Evolutionary conservation across 352 stramenopile genomes (phyloP), one percentile per base, ranked within the genome.

Genomic region (Lagenidium giganteum): DNA sequence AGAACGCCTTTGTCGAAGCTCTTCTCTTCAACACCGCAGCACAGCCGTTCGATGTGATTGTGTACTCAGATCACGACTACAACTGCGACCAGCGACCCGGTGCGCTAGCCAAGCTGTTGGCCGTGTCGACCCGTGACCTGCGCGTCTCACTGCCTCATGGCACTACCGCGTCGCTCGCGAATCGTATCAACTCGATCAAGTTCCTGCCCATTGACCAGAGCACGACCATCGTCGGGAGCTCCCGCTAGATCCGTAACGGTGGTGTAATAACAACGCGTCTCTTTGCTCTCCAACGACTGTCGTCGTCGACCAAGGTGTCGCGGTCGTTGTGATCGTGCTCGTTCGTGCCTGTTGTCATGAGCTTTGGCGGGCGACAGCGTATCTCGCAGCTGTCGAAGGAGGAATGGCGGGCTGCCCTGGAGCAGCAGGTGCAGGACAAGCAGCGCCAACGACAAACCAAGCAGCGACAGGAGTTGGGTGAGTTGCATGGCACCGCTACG

Each of bases 31-130:
- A 71, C 45, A 60, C 46, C 6, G 33, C 38, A 5, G n/a, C 31
- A 6, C 57, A 56, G n/a, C 47, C 66, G 51, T 74, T 73, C 12
- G 54, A 70, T 44, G 57, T 80, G 23, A 56, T 70, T 23, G 40
- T 51, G 17, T 76, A 70, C 48, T 57, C 70, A 37, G 35, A 58
- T n/a, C 31, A 69, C 20, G 20, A 64, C 41, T 75, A 63, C 42
- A 64, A 67, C 33, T 36, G 21, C 35, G 17, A 51, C 20, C 56
- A n/a, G n/a, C n/a, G n/a, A n/a, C n/a, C 28, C 13, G 9, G 9
- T 3, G 54, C 27, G 1, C 16, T 55, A 0, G 57, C 34, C 5
- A 57, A 66, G 27, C 56, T 49, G 12, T 63, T 79, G n/a, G 56
- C 53, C 29, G 44, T 20, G 12, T 67, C 68, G 39, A 70, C 51